Conservation (phyloP, 116 monocot genomes). For the Posidonia oceanica region DNA sequence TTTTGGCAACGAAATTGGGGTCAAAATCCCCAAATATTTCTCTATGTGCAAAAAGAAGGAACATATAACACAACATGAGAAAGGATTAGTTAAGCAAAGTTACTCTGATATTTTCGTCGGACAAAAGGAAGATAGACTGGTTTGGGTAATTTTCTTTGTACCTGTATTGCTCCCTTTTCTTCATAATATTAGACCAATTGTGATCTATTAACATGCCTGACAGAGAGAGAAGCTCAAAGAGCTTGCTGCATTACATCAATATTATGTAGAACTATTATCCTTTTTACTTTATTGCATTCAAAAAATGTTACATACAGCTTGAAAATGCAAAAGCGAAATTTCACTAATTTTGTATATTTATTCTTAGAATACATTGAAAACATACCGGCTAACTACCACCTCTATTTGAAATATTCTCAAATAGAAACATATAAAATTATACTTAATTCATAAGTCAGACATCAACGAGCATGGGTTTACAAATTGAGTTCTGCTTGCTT, state of each 20-base stretch:
- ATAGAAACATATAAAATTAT: too few species aligned
- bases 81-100: background rate
- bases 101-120: background rate
- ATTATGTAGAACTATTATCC: too few species aligned
- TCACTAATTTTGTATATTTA: background rate
- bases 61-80: background rate
- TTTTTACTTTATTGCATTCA: too few species aligned
- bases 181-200: constrained; percentile 66
- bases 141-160: constrained; percentile 1
- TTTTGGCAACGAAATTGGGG: constrained; percentile 43
- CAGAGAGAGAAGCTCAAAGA: constrained; percentile 50
- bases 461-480: too few species aligned
- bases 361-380: background rate
- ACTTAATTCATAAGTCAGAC: too few species aligned
- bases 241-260: constrained; percentile 20
- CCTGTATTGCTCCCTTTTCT: constrained; percentile 66
- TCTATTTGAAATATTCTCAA: too few species aligned
- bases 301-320: too few species aligned
- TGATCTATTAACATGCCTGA: constrained; percentile 73
- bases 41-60: constrained; percentile 29
- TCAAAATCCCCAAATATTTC: constrained; percentile 48
- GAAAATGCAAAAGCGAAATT: background rate
- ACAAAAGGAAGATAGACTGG: background rate
- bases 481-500: too few species aligned
- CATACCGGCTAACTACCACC: too few species aligned